Conservation (phyloP, 1,139 yeast species). For the Zhuliangozyma blackwelliae region DNA sequence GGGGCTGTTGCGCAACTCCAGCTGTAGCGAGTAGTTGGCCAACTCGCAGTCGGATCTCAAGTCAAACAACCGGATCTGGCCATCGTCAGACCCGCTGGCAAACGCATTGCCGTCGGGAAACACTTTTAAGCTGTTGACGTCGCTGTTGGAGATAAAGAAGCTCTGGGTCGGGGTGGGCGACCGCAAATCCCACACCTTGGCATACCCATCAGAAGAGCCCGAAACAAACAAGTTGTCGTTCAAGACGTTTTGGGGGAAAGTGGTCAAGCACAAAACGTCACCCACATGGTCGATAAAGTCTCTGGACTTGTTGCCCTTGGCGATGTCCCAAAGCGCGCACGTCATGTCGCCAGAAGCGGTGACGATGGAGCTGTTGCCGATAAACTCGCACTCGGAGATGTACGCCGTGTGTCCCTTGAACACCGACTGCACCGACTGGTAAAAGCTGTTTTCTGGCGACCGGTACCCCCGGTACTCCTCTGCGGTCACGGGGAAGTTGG, state of each 20-base stretch:
- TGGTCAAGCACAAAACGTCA: constrained; percentile 61
- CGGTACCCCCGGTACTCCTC: constrained; percentile 7
- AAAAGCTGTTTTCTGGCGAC: constrained; percentile 18
- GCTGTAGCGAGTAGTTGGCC: constrained; percentile 42
- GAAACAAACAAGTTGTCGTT: constrained; percentile 47
- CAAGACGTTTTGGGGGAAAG: constrained; percentile 19
- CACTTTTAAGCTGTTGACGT: constrained; percentile 61
- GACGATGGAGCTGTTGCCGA: constrained; percentile 47
- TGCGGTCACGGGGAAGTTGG: constrained; percentile 7
- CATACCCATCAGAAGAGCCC: constrained; percentile 74
- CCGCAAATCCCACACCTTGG: constrained; percentile 70
- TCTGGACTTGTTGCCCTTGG: constrained; percentile 49
- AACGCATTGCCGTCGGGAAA: constrained; percentile 71
- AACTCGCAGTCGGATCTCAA: constrained; percentile 73
- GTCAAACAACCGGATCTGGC: constrained; percentile 68
- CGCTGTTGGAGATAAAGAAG: constrained; percentile 59
- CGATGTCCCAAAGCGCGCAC: constrained; percentile 75
- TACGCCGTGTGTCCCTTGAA: constrained; percentile 83
- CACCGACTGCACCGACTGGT: constrained; percentile 46
- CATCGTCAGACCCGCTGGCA: constrained; percentile 77
- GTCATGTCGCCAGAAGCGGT: constrained; percentile 87
- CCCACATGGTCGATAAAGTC: constrained; percentile 76
- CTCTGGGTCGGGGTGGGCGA: constrained; percentile 51
- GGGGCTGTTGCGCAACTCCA: constrained; percentile 4
- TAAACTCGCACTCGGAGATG: constrained; percentile 69